A percentile compares a stretch with the other conserved stretches of the same genome.
Evolutionary conservation across 345 rosid genomes (phyloP).

Genomic region (Brassica juncea): DNA sequence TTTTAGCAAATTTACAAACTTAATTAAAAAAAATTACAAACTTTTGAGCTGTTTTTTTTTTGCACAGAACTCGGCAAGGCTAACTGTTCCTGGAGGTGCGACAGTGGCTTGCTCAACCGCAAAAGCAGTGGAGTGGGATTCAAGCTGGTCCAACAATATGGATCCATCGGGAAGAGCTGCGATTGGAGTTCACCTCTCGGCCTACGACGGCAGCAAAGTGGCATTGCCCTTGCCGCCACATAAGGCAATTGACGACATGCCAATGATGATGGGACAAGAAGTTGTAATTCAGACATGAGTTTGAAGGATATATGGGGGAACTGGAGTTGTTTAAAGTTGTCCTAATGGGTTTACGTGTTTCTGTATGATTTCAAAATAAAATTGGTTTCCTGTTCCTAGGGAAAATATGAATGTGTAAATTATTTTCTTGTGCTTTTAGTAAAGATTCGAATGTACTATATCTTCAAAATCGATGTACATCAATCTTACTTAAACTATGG

Average conservation of each 20-base stretch:
- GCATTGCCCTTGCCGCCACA: slow-evolving; percentile 36
- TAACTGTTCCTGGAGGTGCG: slow-evolving; percentile 86
- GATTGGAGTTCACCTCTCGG: slow-evolving; percentile 78
- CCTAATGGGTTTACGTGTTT: slow-evolving; percentile 6
- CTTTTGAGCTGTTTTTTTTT: background rate
- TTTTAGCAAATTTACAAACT: too few relatives aligned
- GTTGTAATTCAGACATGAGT: slow-evolving; percentile 55
- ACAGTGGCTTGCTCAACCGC: slow-evolving; percentile 91
- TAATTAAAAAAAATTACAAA: background rate
- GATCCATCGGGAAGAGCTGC: slow-evolving; percentile 97
- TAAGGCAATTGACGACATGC: slow-evolving; percentile 44
- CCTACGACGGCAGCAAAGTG: slow-evolving; percentile 48
- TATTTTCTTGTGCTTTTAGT: background rate
- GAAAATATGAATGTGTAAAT: slow-evolving; percentile 3
- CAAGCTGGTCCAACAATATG: slow-evolving; percentile 73
- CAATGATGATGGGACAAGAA: slow-evolving; percentile 53
- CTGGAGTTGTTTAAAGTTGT: background rate
- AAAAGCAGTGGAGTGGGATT: slow-evolving; percentile 86
- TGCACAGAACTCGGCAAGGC: slow-evolving; percentile 69
- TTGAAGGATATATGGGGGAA: background rate
- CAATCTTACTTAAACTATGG: background rate
- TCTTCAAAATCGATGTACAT: background rate
- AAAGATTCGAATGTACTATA: slow-evolving; percentile 13
- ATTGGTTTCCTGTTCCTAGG: background rate
- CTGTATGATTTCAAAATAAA: slow-evolving; percentile 15